Base-by-base conservation (phyloP, 441 rosid species). In the Pelargonium fulgidum region DNA sequence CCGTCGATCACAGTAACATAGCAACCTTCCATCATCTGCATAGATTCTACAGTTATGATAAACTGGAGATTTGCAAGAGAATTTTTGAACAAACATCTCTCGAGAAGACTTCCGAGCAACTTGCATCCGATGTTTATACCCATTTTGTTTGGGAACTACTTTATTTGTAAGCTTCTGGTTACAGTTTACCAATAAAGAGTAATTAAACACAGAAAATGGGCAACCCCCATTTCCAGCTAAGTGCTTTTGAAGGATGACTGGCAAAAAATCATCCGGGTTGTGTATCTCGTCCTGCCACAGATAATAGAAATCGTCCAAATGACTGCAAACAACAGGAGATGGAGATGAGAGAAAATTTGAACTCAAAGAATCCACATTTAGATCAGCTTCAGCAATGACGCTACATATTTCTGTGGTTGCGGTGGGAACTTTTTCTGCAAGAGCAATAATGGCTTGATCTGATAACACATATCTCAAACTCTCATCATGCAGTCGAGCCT, bases 401-500 rank as follows among this genome's bases (percentile, higher is more conserved):
- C 76, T 78, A 66, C 69, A 79, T 68, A 88, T 77, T 62, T 87
- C 91, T 26, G 77, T 71, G 12, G 76, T 63, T 70, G 81, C 79
- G 64, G 79, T 70, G 33, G 87, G 88, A 65, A 68, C 75, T 74
- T 84, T 82, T 63, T 66, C 74, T 16, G 96, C 89, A 64, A 93
- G 85, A 71, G 85, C 81, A 70, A 85, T 69, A 68, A 93, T 76
- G 33, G 96, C 93, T 70, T 83, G 90, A 75, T 93, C 99, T 58
- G 97, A 85, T 80, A 93, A 70, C 45, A 89, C 87, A 81, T 75
- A 89, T 80, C 92, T 85, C 17, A 81, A 80, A 84, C 97, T 89
- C 85, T 93, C 99, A 73, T 91, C 99, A 83, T 93, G 99, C 62
- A 93, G 82, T 42, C 96, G 91, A 69, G 92, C 99, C 99, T 91